These are phyloP conservation scores for Colletotrichum camelliae DNA, from an alignment of 2,329 filamentous ascomycete genomes.

Conservation along the genomic window DNA sequence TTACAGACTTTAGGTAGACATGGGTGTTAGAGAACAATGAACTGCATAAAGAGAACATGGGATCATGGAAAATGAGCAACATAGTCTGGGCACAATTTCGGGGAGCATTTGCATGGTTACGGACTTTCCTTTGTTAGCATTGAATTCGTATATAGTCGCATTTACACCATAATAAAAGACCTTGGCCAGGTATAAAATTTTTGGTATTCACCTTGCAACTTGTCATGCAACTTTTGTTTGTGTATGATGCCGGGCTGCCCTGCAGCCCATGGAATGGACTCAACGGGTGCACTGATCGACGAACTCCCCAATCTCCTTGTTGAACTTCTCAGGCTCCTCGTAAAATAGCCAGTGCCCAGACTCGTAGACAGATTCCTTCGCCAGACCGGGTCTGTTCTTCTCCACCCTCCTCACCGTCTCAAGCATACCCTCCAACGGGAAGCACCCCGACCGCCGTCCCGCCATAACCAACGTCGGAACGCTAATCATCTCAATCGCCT, in stretches of 20 bases:
- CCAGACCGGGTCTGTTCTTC: slow-evolving; percentile 26
- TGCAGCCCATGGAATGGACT: background rate
- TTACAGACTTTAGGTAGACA: too few species aligned
- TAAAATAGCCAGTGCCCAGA: slow-evolving; percentile 47
- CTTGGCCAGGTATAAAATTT: background rate
- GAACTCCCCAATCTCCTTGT: slow-evolving; percentile 31
- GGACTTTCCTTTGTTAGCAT: background rate
- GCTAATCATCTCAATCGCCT: slow-evolving; percentile 38
- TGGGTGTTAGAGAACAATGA: background rate
- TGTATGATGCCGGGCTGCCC: background rate
- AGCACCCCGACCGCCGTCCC: slow-evolving; percentile 41
- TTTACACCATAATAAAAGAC: background rate
- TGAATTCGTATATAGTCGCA: background rate
- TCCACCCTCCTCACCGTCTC: slow-evolving; percentile 38
- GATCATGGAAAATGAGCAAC: background rate
- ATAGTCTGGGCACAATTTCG: too few species aligned
- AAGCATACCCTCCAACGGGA: slow-evolving; percentile 40
- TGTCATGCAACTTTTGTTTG: background rate
- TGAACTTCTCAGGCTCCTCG: slow-evolving; percentile 43
- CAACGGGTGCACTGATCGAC: background rate
- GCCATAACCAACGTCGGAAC: slow-evolving; percentile 41
- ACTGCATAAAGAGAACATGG: background rate
- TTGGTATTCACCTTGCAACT: background rate
- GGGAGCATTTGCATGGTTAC: background rate
- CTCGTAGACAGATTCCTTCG: slow-evolving; percentile 35